Base-by-base conservation (phyloP, 2,329 filamentous ascomycete genomes). In the Cercospora beticola region DNA sequence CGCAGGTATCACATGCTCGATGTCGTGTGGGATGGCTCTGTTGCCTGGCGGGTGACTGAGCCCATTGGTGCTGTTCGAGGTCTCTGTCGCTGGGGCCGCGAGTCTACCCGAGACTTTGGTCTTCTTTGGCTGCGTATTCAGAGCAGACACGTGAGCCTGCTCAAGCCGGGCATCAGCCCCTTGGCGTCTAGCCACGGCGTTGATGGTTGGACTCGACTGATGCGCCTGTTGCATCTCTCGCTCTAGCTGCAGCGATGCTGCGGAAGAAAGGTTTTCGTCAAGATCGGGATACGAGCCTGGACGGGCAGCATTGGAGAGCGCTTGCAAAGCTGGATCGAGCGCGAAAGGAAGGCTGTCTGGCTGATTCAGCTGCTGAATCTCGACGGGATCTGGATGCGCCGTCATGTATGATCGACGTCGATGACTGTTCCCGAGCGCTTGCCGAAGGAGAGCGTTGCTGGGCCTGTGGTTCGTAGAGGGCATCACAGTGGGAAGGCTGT, bases 201-300 rank as follows among this genome's bases (percentile, higher is more conserved):
- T 36, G 31, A 59, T 36, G 56, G 30, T 33, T 12, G 56, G 56
- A 36, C 56, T 59, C n/a, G 56, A 59, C 16, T 63, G 31, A 52
- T 64, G 54, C 40, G 62, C 49, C 30, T 43, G 46, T 23, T 57
- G 49, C 62, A 64, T 64, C 31, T 64, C 62, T 23, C 36, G 46
- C 54, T 64, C 30, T 26, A 64, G 52, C 49, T 64, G 62, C 46
- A 57, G 28, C 16, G 62, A 64, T 31, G 62, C 62, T 54, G 62
- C 62, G n/a, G 36, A 49, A 7, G 56, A 30, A 14, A 61, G 36
- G 12, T n/a, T 14, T 5, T 16, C 36, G 33, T 21, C 64, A 61
- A 9, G 26, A 26, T 61, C 14, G 12, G 40, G 43, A 46, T 33
- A 52, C n/a, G 61, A 63, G 43, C 61, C 43, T 36, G 40, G 61